Evolutionary conservation across 148 eudicot species (phyloP), one percentile per base, ranked within the genome.

Genomic region (Chenopodium berlandieri): DNA sequence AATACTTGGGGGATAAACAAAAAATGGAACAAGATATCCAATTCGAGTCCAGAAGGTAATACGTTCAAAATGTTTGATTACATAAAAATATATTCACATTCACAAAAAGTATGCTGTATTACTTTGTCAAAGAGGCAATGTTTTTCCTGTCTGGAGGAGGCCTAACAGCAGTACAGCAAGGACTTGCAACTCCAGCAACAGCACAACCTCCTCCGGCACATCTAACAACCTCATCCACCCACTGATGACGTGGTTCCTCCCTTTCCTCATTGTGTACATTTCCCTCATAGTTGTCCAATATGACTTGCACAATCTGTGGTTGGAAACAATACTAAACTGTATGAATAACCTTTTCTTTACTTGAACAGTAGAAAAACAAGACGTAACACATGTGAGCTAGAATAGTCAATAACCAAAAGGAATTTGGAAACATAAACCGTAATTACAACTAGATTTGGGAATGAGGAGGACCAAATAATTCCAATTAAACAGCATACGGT

Each of bases 221-320:
- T 87, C 98, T 88, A 73, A 93, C 88, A 48, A 96, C 98, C 86
- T 96, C 99, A 87, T 94, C 87, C 71, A 94, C 93, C 99, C 99
- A 94, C 76, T 94, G 90, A 85, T 91, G 94, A 79, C 93, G 92
- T 70, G 85, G 93, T 76, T 89, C 91, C 75, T 83, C 79, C 66
- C 89, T 90, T 80, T 86, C 95, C 56, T 88, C 94, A 78, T 56
- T 81, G 50, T 65, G 84, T 81, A 81, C 31, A 65, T 87, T 88
- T 25, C 65, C 82, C 85, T 87, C 93, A 81, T 89, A 96, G 83
- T 91, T 92, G 84, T 90, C 91, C 66, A 94, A 81, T 75, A 83
- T 88, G 62, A 85, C 92, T 82, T 89, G 87, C 68, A 91, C 98
- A 87, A 94, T 89, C 99, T 96, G 90, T 76, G 75, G 27, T 71